Evolutionary conservation across 768 basidiomycete species (phyloP).

Genomic region (Cyclocybe cylindracea): DNA sequence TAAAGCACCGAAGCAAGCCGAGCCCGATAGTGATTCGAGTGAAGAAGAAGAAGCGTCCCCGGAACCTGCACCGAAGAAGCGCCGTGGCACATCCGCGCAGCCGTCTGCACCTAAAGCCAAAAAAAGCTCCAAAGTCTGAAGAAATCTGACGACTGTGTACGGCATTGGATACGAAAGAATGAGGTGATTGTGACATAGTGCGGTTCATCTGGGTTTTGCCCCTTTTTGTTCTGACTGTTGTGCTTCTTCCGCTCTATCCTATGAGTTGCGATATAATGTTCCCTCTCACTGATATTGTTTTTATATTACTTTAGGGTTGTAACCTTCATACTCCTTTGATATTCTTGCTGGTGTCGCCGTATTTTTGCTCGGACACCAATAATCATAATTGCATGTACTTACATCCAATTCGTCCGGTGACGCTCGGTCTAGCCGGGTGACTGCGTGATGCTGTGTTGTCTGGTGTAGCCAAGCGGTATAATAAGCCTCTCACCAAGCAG

Average conservation of each 20-base stretch:
- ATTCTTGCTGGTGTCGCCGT: slow-evolving; percentile 19
- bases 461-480: slow-evolving; percentile 2
- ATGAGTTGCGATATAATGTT: slow-evolving; percentile 23
- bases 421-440: not conserved
- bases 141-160: no score
- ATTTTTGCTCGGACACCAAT: slow-evolving; percentile 22
- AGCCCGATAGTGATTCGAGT: slow-evolving; percentile 23
- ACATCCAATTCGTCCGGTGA: slow-evolving; percentile 1
- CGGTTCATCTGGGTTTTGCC: slow-evolving; percentile 2
- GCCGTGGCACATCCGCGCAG: slow-evolving; percentile 22
- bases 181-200: not conserved
- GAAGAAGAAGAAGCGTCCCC: slow-evolving; percentile 29
- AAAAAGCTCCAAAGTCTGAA: slow-evolving; percentile 26
- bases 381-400: slow-evolving; percentile 18
- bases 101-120: slow-evolving; percentile 25
- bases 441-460: slow-evolving; percentile 31
- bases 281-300: slow-evolving; percentile 21
- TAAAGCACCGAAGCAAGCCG: slow-evolving; percentile 19
- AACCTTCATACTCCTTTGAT: slow-evolving; percentile 14
- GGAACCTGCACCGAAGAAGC: slow-evolving; percentile 31
- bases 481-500: slow-evolving; percentile 10
- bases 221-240: slow-evolving; percentile 12
- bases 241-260: slow-evolving; percentile 22
- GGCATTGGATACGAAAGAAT: no score
- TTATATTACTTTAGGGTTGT: slow-evolving; percentile 24